Percentiles rank a stretch among this genome's conserved stretches.
Conservation (phyloP, 2,329 filamentous ascomycete species). For the Fusarium phyllophilum region DNA sequence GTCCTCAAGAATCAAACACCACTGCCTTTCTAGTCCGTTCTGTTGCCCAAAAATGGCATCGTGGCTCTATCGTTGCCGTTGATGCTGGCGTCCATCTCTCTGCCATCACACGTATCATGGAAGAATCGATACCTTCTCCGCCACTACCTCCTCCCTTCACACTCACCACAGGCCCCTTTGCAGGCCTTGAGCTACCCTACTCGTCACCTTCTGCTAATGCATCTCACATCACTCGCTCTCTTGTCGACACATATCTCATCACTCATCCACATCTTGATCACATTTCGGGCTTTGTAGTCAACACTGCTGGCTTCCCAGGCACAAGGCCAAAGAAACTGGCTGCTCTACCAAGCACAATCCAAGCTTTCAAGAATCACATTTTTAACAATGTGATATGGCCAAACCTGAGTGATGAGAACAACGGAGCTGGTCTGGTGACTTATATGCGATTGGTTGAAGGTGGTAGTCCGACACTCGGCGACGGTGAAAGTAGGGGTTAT, state of each 20-base stretch:
- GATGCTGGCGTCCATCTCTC: constrained; percentile 92
- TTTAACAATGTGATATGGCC: constrained; percentile 99
- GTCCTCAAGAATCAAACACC: constrained; percentile 88
- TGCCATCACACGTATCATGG: constrained; percentile 82
- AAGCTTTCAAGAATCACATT: constrained; percentile 91
- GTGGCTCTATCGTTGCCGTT: constrained; percentile 87
- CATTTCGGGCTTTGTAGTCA: constrained; percentile 89
- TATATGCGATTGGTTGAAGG: constrained; percentile 91
- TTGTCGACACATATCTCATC: constrained; percentile 90
- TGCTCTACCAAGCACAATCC: constrained; percentile 87
- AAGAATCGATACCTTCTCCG: constrained; percentile 60
- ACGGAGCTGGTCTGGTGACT: constrained; percentile 90
- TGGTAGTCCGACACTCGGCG: constrained; percentile 84
- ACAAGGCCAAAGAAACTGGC: constrained; percentile 86
- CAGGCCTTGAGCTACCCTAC: constrained; percentile 77
- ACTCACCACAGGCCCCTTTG: constrained; percentile 78
- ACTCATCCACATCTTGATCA: constrained; percentile 99
- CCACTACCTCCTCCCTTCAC: constrained; percentile 57
- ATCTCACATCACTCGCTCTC: constrained; percentile 77
- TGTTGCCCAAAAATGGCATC: constrained; percentile 79
- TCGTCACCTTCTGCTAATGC: constrained; percentile 79
- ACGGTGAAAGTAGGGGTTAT: constrained; percentile 83
- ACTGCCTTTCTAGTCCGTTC: constrained; percentile 92
- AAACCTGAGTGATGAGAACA: constrained; percentile 95
- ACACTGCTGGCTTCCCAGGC: constrained; percentile 86